Conservation (phyloP, 352 stramenopile genomes). For the Pythium brassicae region DNA sequence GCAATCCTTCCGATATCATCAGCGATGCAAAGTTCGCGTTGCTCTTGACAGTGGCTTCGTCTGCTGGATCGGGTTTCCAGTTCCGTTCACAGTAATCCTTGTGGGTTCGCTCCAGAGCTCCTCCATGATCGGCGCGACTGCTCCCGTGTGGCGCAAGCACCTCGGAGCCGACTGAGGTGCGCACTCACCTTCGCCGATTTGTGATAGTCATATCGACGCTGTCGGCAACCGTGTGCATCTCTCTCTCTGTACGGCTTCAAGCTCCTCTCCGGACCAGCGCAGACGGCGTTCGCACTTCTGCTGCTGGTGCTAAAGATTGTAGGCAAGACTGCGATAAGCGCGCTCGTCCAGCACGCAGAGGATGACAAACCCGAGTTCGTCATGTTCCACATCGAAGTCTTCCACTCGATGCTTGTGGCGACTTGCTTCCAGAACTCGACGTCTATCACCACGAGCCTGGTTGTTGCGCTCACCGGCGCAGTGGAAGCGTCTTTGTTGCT, state of each 20-base stretch:
- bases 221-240: neutral
- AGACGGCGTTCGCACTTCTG: neutral
- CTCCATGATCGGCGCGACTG: neutral
- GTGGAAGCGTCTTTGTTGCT: neutral
- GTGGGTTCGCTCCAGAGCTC: neutral
- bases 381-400: constrained; percentile 3
- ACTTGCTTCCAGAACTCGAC: constrained; percentile 5
- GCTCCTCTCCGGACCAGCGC: neutral
- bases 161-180: neutral
- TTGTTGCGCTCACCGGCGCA: neutral
- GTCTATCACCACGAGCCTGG: neutral
- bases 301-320: constrained; percentile 2
- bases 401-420: constrained; percentile 3
- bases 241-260: constrained; percentile 1
- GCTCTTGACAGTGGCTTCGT: neutral
- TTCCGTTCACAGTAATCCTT: neutral
- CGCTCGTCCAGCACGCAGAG: neutral
- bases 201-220: neutral
- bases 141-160: neutral
- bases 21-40: neutral
- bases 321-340: neutral
- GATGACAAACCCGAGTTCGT: constrained; percentile 3
- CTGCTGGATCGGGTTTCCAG: neutral
- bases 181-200: neutral
- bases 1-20: neutral